Conservation (phyloP, 2,329 filamentous ascomycete species). For the Rutstroemia sp. region DNA sequence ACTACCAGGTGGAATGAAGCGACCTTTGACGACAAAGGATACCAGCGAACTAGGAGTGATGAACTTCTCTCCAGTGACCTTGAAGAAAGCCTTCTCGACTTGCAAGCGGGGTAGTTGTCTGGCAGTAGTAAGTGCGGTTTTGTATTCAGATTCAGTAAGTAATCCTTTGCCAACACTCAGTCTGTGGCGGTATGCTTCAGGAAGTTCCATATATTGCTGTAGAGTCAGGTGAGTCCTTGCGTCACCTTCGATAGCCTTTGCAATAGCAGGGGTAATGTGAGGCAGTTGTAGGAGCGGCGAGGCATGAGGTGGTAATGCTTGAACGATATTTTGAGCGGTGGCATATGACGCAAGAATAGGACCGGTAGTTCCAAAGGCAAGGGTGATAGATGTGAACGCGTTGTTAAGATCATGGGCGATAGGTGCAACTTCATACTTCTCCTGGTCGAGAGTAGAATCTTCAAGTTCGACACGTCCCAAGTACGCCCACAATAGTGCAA, state of each 20-base stretch:
- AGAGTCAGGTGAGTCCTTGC: constrained; percentile 69
- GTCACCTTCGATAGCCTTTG: constrained; percentile 63
- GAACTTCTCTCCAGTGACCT: constrained; percentile 88
- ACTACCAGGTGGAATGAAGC: constrained; percentile 82
- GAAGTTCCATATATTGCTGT: constrained; percentile 81
- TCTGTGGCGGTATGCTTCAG: constrained; percentile 65
- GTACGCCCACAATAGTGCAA: constrained; percentile 92
- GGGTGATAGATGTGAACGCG: constrained; percentile 76
- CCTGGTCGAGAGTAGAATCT: constrained; percentile 67
- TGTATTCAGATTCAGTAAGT: constrained; percentile 69
- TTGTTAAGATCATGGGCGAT: constrained; percentile 80
- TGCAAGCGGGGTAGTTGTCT: constrained; percentile 77
- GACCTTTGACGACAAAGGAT: constrained; percentile 89
- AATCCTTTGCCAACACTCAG: constrained; percentile 64
- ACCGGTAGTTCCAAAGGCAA: constrained; percentile 77
- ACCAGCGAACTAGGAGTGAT: constrained; percentile 91
- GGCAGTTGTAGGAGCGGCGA: constrained; percentile 91
- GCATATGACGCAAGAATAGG: constrained; percentile 79
- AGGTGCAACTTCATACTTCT: constrained; percentile 85
- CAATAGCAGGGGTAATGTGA: constrained; percentile 65
- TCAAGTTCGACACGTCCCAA: constrained; percentile 81
- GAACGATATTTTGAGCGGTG: constrained; percentile 78
- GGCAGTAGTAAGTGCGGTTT: constrained; percentile 66
- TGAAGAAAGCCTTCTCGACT: constrained; percentile 94
- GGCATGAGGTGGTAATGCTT: constrained; percentile 75